Conservation (phyloP, 768 basidiomycete genomes). For the Lactarius hengduanensis region DNA sequence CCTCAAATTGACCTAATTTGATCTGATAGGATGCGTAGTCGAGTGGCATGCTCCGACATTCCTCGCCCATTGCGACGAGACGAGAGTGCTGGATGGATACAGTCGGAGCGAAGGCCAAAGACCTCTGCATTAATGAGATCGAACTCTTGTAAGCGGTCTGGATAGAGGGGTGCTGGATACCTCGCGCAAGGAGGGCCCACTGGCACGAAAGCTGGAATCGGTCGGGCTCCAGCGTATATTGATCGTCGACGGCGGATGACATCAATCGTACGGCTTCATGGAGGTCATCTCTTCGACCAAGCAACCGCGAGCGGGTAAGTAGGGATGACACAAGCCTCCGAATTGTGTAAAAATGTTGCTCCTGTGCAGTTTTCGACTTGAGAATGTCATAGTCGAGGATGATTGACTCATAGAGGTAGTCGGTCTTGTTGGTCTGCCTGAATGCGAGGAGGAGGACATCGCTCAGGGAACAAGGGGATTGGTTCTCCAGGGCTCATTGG, state of each 20-base stretch:
- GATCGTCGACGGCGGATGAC: not conserved
- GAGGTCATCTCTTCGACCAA: not conserved
- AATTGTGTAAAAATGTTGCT: not conserved
- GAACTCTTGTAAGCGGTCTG: not conserved
- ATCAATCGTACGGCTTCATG: constrained; percentile 9
- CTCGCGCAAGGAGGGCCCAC: constrained; percentile 9
- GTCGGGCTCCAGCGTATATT: not conserved
- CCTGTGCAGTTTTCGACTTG: not conserved
- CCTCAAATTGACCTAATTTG: not conserved
- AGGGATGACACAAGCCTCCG: not conserved
- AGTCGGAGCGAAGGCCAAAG: not conserved
- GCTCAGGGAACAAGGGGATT: constrained; percentile 2
- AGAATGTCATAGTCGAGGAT: not conserved
- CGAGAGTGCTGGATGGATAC: constrained; percentile 5
- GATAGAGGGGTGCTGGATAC: not conserved
- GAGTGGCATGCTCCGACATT: constrained; percentile 2
- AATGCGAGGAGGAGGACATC: constrained; percentile 9
- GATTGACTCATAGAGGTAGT: constrained; percentile 9
- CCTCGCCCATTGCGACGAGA: not conserved
- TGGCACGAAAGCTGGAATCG: constrained; percentile 7
- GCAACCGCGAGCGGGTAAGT: not conserved
- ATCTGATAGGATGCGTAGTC: constrained; percentile 6
- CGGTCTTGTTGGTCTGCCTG: not conserved
- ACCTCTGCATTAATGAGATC: not conserved
- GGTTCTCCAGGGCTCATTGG: not conserved